Conservation (phyloP, 2,329 filamentous ascomycete genomes). For the Claviceps sp. region DNA sequence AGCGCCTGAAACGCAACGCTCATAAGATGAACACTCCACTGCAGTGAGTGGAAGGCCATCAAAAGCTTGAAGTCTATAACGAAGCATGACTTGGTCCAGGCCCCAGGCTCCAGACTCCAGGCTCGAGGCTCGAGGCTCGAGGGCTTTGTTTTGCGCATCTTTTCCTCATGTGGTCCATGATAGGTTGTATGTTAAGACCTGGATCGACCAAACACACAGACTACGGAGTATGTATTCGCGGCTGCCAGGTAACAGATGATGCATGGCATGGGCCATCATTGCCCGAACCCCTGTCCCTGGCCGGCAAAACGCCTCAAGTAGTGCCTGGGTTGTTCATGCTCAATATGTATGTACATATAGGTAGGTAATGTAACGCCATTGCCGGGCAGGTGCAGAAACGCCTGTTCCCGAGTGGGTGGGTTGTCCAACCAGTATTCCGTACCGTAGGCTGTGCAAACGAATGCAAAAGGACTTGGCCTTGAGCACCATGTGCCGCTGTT, state of each 20-base stretch:
- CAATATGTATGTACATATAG: neutral
- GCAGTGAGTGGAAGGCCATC: neutral
- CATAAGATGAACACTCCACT: neutral
- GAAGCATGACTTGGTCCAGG: neutral
- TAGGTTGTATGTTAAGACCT: neutral
- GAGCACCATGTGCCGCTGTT: neutral
- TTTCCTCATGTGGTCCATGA: too few relatives aligned
- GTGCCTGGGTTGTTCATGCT: neutral
- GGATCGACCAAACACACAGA: neutral
- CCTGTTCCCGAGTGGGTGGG: constrained; percentile 5
- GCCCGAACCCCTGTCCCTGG: neutral
- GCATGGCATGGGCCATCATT: neutral
- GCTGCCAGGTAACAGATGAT: neutral
- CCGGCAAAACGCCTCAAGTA: neutral
- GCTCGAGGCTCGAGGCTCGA: too few relatives aligned
- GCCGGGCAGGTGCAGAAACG: neutral
- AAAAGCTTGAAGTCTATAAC: neutral
- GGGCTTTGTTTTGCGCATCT: too few relatives aligned
- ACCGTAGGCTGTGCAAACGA: constrained; percentile 7
- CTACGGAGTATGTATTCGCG: too few relatives aligned
- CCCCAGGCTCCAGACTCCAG: too few relatives aligned
- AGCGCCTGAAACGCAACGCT: neutral
- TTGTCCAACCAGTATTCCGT: constrained; percentile 5
- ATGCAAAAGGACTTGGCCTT: constrained; percentile 12
- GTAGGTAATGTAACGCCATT: too few relatives aligned